Base-by-base conservation (phyloP, 305 asterid species). In the Fraxinus floribunda region DNA sequence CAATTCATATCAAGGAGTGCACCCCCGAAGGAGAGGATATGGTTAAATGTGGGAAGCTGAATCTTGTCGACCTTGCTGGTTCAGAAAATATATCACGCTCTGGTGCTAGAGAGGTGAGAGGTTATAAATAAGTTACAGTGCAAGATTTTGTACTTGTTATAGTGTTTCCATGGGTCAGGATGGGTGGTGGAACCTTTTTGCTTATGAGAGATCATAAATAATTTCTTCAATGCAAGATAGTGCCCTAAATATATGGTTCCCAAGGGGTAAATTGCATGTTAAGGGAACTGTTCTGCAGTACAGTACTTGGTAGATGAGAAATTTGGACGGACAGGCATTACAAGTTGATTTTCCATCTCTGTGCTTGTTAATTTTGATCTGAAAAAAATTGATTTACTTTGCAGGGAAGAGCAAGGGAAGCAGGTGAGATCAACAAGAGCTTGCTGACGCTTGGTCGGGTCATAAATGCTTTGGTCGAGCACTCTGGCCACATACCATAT, bases 61-160 rank as follows among this genome's bases (percentile, higher is more conserved):
- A 92, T 88, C 97, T 94, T 79, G 97, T 94, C 9, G 97, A 94
- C 57, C 95, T 94, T 81, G 98, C 98, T 80, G 98, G 98, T 70
- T 94, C 98, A 0, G 98, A 94, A 86, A 94, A 94, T 82, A 92
- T 94, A 24, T 85, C 95, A 44, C 91, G 97, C 30, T 94, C 94
- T 75, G 95, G 97, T 83, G 98, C 95, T 34, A 85, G 91, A 90
- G 97, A 94, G 93, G 93, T 91, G 77, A 77, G 81, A 35, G 8
- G 68, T 34, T 10, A 11, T 57, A 18, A 24, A 22, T 76, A 41
- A 52, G 16, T 34, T 18, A 2, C 10, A 24, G 16, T 4, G 75
- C 41, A 70, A 70, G 20, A 70, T 70, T 30, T 70, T 30, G 72
- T 62, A 62, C 13, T 68, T 11, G 35, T 8, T 68, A 26, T 68